Percentiles rank a stretch among this genome's conserved stretches.
Conservation (phyloP, 495 filamentous ascomycete species). For the Delitschia confertaspora region DNA sequence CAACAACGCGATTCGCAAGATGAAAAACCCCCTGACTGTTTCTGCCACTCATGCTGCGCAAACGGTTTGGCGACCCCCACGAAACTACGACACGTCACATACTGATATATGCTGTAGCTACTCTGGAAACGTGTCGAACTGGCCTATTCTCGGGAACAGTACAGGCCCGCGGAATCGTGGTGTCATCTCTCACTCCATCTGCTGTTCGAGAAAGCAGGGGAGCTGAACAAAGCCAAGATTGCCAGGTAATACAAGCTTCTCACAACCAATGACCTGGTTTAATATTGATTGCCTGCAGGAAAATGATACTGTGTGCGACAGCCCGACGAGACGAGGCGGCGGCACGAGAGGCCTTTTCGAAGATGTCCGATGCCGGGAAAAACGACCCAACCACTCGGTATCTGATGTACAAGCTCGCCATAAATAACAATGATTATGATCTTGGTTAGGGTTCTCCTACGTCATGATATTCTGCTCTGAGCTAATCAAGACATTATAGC, state of each 20-base stretch:
- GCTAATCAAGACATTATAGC: slow-evolving; percentile 37
- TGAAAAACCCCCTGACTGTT: slow-evolving; percentile 36
- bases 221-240: slow-evolving; percentile 56
- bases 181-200: slow-evolving; percentile 58
- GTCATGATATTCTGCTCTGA: neutral
- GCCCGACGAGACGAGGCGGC: slow-evolving; percentile 43
- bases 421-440: slow-evolving; percentile 48
- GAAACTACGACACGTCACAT: neutral
- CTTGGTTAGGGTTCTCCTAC: slow-evolving; percentile 37
- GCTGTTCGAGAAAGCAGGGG: slow-evolving; percentile 55
- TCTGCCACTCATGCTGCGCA: slow-evolving; percentile 61
- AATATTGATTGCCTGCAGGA: slow-evolving; percentile 43
- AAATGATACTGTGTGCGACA: slow-evolving; percentile 58
- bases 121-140: slow-evolving; percentile 68
- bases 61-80: slow-evolving; percentile 29
- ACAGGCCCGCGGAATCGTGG: slow-evolving; percentile 56
- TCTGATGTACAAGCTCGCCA: slow-evolving; percentile 64
- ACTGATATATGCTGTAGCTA: slow-evolving; percentile 41
- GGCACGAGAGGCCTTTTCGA: slow-evolving; percentile 47
- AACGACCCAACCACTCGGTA: slow-evolving; percentile 58
- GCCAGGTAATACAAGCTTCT: slow-evolving; percentile 45
- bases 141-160: slow-evolving; percentile 44
- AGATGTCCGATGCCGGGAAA: slow-evolving; percentile 50
- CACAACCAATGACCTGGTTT: neutral
- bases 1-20: slow-evolving; percentile 32